phyloP scores from a whole-genome alignment of 352 stramenopile species.

The Globisporangium apiculatum region DNA sequence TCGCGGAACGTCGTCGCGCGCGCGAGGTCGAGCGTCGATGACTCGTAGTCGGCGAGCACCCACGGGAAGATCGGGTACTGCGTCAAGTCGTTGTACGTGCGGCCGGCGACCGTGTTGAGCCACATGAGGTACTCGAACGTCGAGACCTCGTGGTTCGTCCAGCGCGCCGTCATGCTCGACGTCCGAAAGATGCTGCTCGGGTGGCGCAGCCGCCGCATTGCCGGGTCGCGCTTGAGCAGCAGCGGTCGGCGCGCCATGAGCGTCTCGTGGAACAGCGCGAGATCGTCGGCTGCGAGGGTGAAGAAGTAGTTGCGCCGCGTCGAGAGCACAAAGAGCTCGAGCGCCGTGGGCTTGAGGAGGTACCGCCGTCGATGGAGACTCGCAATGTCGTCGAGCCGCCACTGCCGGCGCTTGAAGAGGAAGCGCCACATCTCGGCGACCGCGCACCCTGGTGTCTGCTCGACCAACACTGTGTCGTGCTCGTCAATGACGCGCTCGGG shows the following conservation, averaged over 20 bases:
- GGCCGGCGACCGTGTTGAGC: slow-evolving; percentile 86
- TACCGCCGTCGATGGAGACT: slow-evolving; percentile 72
- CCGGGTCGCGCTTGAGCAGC: slow-evolving; percentile 59
- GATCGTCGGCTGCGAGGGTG: slow-evolving; percentile 46
- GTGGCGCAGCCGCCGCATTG: slow-evolving; percentile 67
- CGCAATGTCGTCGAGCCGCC: slow-evolving; percentile 66
- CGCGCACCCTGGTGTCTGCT: slow-evolving; percentile 32
- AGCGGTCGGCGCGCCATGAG: slow-evolving; percentile 54
- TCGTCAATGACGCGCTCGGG: slow-evolving; percentile 69
- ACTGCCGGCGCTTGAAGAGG: slow-evolving; percentile 63
- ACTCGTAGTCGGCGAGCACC: slow-evolving; percentile 87
- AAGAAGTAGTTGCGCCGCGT: slow-evolving; percentile 86
- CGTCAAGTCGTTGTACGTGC: slow-evolving; percentile 89
- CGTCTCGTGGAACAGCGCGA: slow-evolving; percentile 54
- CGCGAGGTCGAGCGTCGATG: slow-evolving; percentile 50
- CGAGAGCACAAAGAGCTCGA: slow-evolving; percentile 81
- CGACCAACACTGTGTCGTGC: slow-evolving; percentile 50
- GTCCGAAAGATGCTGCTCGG: slow-evolving; percentile 79
- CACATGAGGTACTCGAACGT: slow-evolving; percentile 96
- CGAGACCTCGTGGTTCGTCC: slow-evolving; percentile 88
- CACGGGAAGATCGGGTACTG: slow-evolving; percentile 96
- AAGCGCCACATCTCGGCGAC: slow-evolving; percentile 50
- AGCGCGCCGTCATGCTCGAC: slow-evolving; percentile 57
- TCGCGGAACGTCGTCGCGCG: slow-evolving; percentile 90
- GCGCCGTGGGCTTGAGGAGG: slow-evolving; percentile 67